phyloP scores from a whole-genome alignment of 1,284 basidiomycete species.

The Tilletia caries region DNA sequence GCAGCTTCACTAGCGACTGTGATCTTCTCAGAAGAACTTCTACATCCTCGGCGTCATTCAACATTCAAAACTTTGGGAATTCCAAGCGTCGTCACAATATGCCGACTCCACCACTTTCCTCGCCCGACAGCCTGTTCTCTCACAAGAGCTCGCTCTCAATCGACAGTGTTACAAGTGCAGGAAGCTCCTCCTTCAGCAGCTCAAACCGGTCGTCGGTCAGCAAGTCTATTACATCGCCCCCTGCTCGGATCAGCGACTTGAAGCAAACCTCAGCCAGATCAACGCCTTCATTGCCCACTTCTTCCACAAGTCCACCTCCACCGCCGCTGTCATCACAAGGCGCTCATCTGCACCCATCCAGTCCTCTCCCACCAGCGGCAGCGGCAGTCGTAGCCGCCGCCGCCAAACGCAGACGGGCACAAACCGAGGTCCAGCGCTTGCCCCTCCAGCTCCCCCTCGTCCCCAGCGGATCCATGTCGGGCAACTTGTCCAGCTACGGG shows the following conservation, averaged over 20 bases:
- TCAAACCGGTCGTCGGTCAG: neutral
- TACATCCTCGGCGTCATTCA: no score
- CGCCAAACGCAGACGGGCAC: neutral
- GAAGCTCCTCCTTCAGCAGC: neutral
- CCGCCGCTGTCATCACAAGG: no score
- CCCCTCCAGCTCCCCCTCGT: neutral
- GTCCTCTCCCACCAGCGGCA: no score
- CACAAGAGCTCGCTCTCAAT: neutral
- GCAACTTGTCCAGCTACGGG: conserved; percentile 5
- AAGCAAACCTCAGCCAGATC: neutral
- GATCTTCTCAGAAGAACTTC: no score
- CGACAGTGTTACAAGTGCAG: neutral
- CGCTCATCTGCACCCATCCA: no score
- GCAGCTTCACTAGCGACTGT: no score
- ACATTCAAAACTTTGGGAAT: no score
- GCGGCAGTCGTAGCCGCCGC: neutral
- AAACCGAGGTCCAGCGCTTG: neutral
- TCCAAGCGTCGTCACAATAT: no score
- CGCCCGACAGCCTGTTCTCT: neutral
- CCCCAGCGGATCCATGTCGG: neutral
- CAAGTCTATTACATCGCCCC: neutral
- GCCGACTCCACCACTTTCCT: neutral
- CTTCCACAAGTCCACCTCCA: no score
- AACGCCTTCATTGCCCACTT: neutral
- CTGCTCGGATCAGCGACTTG: neutral